A percentile compares a stretch with the other conserved stretches of the same genome.
Evolutionary conservation across 2,329 filamentous ascomycete genomes (phyloP).

Genomic region (Meredithiella fracta): DNA sequence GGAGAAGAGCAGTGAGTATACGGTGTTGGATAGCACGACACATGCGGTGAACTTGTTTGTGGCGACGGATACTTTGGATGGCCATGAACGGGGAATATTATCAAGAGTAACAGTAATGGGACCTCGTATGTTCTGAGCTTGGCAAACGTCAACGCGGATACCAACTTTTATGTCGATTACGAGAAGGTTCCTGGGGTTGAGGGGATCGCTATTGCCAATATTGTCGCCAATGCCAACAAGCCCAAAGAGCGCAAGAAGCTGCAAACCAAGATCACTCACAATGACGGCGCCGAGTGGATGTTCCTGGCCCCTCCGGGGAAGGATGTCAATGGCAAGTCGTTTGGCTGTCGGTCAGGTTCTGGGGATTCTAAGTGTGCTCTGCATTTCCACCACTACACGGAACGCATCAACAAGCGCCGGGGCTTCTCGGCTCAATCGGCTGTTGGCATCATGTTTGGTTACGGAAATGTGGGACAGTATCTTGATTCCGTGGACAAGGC

Average conservation of each 20-base stretch:
- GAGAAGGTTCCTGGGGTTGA: constrained; percentile 90
- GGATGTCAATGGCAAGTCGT: constrained; percentile 55
- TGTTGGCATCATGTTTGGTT: constrained; percentile 75
- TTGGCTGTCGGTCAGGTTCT: constrained; percentile 44
- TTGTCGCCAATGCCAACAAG: constrained; percentile 58
- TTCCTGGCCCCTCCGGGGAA: constrained; percentile 55
- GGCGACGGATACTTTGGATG: constrained; percentile 49
- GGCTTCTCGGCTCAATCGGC: constrained; percentile 81
- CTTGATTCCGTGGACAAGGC: constrained; percentile 53
- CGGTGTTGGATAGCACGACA: constrained; percentile 84
- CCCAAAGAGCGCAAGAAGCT: constrained; percentile 58
- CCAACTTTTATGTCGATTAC: constrained; percentile 71
- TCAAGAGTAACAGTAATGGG: constrained; percentile 98
- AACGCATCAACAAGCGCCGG: constrained; percentile 63
- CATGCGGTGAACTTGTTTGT: constrained; percentile 92
- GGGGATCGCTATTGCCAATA: constrained; percentile 74
- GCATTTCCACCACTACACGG: constrained; percentile 91
- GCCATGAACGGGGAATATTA: constrained; percentile 66
- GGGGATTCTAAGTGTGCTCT: constrained; percentile 59
- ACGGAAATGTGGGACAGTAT: constrained; percentile 70
- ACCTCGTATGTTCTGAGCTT: constrained; percentile 85
- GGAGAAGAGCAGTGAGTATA: constrained; percentile 59
- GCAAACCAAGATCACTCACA: constrained; percentile 87
- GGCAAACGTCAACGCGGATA: constrained; percentile 64
- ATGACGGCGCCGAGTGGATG: constrained; percentile 81